Base-by-base conservation (phyloP, 495 filamentous ascomycete genomes). In the Aspergillus nidulans region DNA sequence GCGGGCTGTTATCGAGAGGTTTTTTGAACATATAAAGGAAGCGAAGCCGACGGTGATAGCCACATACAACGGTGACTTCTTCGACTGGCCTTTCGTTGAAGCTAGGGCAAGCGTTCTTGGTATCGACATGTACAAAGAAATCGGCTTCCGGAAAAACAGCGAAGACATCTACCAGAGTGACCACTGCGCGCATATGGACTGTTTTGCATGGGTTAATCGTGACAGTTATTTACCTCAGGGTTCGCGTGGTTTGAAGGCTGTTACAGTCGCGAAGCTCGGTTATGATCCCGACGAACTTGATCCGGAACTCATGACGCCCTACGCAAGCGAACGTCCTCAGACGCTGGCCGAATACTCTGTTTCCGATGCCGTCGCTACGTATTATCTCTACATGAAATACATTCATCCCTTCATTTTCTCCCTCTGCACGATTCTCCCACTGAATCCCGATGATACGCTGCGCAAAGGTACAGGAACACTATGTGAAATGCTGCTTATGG, bases 371-470 rank as follows among this genome's bases (percentile, higher is more conserved):
- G 94, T 99, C 18, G 94, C 94, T 3, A 99, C 94, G 2, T 99
- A 97, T 68, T 99, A 99, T 65, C 79, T 99, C 40, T 99, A 99
- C 75, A 99, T 97, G 94, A 99, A 99, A 88, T 99, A 99, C 70
- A 90, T 99, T 19, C 94, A 99, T 66, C 94, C 94, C 1, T 99
- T 99, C 74, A 92, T 99, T 69, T 99, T 97, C 78, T 96, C 94
- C 0, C 77, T 99, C 0, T 97, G 94, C 72, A 99, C 91, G 0
- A 96, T 99, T 71, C 80, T 99, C 68, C 94, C 94, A 0, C 77
- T 99, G 1, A 91, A 90, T 25, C 88, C 92, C 15, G 92, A 99
- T 64, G 92, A 97, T 67, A 89, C 91, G 3, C 64, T 97, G 59
- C 80, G 94, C 53, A 99, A 99, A 64, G 94, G 94, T 63, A 99